Conservation (phyloP, 2,329 filamentous ascomycete species). For the Colletotrichum limetticola region DNA sequence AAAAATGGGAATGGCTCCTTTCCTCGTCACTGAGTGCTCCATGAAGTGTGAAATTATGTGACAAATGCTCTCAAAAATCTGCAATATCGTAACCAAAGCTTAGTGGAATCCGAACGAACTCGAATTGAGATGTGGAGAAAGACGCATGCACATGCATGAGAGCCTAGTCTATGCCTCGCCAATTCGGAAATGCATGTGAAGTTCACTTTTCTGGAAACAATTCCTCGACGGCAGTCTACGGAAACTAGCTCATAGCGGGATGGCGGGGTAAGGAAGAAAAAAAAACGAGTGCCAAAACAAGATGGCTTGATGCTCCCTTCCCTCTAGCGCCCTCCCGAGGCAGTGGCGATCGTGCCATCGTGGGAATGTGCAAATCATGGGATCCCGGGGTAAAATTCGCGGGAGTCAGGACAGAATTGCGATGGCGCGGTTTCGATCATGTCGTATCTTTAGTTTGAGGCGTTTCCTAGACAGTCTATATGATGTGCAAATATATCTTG, state of each 20-base stretch:
- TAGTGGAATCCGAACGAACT: not conserved
- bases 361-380: not conserved
- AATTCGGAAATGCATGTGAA: not conserved
- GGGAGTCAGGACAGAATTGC: not conserved
- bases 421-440: not conserved
- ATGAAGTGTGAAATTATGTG: not conserved
- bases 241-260: not conserved
- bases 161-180: not conserved
- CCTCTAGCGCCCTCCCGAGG: conserved; percentile 6
- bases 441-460: not conserved
- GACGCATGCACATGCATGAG: not conserved
- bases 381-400: not conserved
- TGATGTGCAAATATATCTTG: not conserved
- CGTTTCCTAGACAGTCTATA: not conserved
- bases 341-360: conserved; percentile 20
- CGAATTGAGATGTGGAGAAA: not conserved
- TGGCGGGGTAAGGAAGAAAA: conserved; percentile 18
- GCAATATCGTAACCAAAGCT: not conserved
- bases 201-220: conserved; percentile 3
- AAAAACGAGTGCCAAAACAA: conserved; percentile 10
- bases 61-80: not conserved
- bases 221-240: not conserved
- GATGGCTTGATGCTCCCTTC: not conserved
- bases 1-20: conserved; percentile 25
- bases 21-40: not conserved